Base-by-base conservation (phyloP, 768 basidiomycete genomes). In the Amanita brunnescens region DNA sequence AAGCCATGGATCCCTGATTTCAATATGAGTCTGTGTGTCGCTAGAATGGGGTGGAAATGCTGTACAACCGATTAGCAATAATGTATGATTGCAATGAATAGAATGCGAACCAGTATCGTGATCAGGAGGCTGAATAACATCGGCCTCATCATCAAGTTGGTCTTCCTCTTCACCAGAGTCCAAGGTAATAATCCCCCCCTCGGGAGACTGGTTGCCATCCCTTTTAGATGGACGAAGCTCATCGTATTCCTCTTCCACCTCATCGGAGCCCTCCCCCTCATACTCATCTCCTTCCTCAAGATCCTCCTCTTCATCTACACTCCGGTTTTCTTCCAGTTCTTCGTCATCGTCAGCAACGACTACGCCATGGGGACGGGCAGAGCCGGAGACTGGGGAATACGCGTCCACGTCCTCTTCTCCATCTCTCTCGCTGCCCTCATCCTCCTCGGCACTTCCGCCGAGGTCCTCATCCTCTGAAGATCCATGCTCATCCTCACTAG, bases 1-100 rank as follows among this genome's bases (percentile, higher is more conserved):
- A 45, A 57, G 57, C 70, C 69, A 70, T 24, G 64, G 65, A 55
- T 69, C 65, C 18, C 56, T 63, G n/a, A 70, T 59, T 39, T 70
- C 62, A 9, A 67, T 54, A 13, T 16, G 52, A 58, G 9, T 29
- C 37, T 34, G 33, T 26, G 30, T 43, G 16, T 38, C 35, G 52
- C 21, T 6, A 16, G 52, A 42, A 14, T 47, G 58, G n/a, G 63
- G 58, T 24, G 59, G 55, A 38, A 61, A 62, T 21, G 61, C 64
- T 65, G 49, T 41, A 50, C 6, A 53, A 50, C 41, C 49, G 51
- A 50, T 60, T 8, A 47, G 41, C 4, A 13, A 33, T 48, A 14
- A 49, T 26, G 20, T 18, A 21, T 21, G 0, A n/a, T 26, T 32
- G 29, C 34, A 39, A 23, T 43, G 51, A 53, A 43, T 43, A 16